Conservation (phyloP, 2,329 filamentous ascomycete genomes). For the Hymenoscyphus repandus region DNA sequence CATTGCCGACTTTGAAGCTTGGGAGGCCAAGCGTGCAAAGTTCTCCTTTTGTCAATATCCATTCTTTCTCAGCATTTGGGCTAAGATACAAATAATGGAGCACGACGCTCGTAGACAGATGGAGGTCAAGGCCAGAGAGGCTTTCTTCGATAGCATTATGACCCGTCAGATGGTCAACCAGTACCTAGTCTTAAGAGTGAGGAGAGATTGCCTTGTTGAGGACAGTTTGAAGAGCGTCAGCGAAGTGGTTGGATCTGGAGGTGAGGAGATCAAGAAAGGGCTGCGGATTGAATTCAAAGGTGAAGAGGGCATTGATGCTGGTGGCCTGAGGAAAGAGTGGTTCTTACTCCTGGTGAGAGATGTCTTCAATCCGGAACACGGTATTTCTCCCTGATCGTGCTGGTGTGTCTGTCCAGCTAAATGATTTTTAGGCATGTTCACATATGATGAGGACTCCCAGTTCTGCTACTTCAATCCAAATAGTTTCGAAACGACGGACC, state of each 20-base stretch:
- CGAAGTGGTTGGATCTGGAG: constrained; percentile 73
- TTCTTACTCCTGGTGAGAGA: constrained; percentile 83
- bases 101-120: constrained; percentile 85
- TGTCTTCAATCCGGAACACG: constrained; percentile 85
- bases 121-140: constrained; percentile 80
- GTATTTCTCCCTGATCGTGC: constrained; percentile 41
- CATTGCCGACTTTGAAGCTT: constrained; percentile 78
- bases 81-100: constrained; percentile 86
- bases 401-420: constrained; percentile 7
- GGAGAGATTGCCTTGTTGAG: constrained; percentile 81
- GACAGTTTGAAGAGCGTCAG: constrained; percentile 82
- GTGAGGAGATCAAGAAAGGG: constrained; percentile 86
- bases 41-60: constrained; percentile 92
- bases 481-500: constrained; percentile 85
- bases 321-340: constrained; percentile 90
- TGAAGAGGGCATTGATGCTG: constrained; percentile 88
- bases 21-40: constrained; percentile 69
- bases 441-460: constrained; percentile 84
- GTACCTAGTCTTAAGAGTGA: constrained; percentile 70
- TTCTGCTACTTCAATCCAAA: constrained; percentile 92
- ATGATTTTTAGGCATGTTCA: constrained; percentile 65
- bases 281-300: constrained; percentile 79
- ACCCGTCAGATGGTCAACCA: constrained; percentile 68
- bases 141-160: constrained; percentile 86
- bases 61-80: constrained; percentile 85